A percentile compares a stretch with the other conserved stretches of the same genome.
Conservation (phyloP, 1,139 yeast genomes). For the Suhomyces ambrosiae region DNA sequence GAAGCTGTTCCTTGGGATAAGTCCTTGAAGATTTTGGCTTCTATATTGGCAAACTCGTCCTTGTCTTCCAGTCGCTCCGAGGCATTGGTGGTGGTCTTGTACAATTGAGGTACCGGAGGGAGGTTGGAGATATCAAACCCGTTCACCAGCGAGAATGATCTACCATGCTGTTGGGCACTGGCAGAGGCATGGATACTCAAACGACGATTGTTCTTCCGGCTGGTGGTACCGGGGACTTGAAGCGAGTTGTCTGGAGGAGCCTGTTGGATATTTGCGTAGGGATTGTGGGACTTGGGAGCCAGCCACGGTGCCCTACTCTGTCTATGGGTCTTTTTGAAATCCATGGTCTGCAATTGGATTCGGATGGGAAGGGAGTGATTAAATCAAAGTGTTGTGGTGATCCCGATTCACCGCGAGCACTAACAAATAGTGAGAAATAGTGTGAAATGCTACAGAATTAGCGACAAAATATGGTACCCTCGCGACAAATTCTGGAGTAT, state of each 20-base stretch:
- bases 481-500: no score
- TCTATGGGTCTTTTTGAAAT: slow-evolving; percentile 36
- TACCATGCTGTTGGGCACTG: slow-evolving; percentile 36
- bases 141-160: slow-evolving; percentile 26
- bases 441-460: background rate
- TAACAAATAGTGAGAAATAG: background rate
- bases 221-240: slow-evolving; percentile 15
- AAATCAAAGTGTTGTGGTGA: no score
- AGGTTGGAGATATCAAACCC: slow-evolving; percentile 31
- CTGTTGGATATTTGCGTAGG: slow-evolving; percentile 36
- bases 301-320: slow-evolving; percentile 53
- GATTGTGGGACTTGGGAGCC: slow-evolving; percentile 28
- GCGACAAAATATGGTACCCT: background rate
- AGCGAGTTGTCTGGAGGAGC: slow-evolving; percentile 19
- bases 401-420: no score
- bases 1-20: slow-evolving; percentile 69
- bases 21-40: slow-evolving; percentile 53
- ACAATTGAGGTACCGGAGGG: slow-evolving; percentile 44
- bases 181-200: slow-evolving; percentile 50
- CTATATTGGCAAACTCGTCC: slow-evolving; percentile 34
- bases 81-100: slow-evolving; percentile 19
- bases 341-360: slow-evolving; percentile 23
- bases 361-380: background rate
- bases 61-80: slow-evolving; percentile 15
- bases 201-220: slow-evolving; percentile 36